Conservation (phyloP, 2,329 filamentous ascomycete genomes). For the Fusarium falciforme region DNA sequence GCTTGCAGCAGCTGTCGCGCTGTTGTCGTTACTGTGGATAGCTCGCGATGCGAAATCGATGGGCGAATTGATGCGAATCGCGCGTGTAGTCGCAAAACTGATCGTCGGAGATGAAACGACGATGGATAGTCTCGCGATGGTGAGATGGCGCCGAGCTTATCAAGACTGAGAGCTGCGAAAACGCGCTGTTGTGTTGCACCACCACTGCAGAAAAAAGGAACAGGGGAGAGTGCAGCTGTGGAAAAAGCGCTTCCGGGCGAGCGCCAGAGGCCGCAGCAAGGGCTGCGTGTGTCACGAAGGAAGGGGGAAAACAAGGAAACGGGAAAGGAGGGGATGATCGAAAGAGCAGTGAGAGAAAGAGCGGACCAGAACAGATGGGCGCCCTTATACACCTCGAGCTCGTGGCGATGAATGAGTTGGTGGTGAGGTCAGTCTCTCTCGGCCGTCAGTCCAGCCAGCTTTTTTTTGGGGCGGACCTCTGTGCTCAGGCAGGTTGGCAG, state of each 20-base stretch:
- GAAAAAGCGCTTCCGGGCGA: conserved; percentile 4
- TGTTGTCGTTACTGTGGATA: conserved; percentile 26
- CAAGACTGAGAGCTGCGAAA: conserved; percentile 8
- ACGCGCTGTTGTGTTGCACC: conserved; percentile 24
- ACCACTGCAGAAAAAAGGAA: conserved; percentile 9
- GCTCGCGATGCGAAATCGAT: conserved; percentile 33
- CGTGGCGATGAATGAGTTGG: conserved; percentile 40
- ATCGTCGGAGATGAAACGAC: conserved; percentile 7
- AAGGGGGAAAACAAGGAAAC: conserved; percentile 21
- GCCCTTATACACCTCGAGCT: conserved; percentile 47
- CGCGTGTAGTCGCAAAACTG: conserved; percentile 1
- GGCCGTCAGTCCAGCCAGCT: conserved; percentile 44
- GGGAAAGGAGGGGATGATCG: conserved; percentile 27
- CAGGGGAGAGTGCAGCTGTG: conserved; percentile 25
- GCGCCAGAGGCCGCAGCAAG: conserved; percentile 22
- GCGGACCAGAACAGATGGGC: conserved; percentile 36
- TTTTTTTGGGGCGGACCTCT: conserved; percentile 45
- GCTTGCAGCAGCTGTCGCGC: conserved; percentile 32
- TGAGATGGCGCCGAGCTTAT: conserved; percentile 23
- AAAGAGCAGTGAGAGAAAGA: conserved; percentile 23
- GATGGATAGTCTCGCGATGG: not conserved
- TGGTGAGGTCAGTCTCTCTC: conserved; percentile 43
- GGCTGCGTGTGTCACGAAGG: conserved; percentile 10
- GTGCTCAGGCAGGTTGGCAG: conserved; percentile 27
- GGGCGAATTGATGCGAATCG: conserved; percentile 23